Conservation (phyloP, 2,329 filamentous ascomycete genomes). For the Podosphaera aphanis region DNA sequence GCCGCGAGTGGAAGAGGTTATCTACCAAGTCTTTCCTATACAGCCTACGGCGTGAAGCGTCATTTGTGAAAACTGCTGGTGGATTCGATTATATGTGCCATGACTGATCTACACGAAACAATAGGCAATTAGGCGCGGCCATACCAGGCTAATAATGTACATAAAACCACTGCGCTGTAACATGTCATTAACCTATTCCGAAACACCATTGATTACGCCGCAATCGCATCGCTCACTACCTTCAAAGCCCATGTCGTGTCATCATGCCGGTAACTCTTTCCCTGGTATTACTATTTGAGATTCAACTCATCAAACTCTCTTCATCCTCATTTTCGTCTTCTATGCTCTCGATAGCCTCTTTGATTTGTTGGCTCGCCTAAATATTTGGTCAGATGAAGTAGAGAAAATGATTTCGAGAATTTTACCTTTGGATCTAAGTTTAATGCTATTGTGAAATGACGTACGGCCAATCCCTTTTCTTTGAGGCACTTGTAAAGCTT, state of each 20-base stretch:
- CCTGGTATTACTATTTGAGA: too few relatives aligned
- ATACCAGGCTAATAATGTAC: too few relatives aligned
- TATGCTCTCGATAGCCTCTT: constrained; percentile 83
- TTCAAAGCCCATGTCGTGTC: constrained; percentile 2
- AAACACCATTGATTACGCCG: constrained; percentile 1
- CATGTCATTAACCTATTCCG: neutral
- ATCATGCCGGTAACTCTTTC: constrained; percentile 4
- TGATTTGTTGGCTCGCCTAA: constrained; percentile 79
- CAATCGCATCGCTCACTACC: neutral
- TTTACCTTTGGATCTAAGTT: constrained; percentile 89
- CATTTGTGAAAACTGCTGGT: too few relatives aligned
- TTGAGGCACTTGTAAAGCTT: constrained; percentile 54
- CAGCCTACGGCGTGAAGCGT: too few relatives aligned
- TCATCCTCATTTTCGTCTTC: constrained; percentile 35
- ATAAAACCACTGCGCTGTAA: too few relatives aligned
- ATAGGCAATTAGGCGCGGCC: too few relatives aligned
- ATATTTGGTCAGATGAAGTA: constrained; percentile 4
- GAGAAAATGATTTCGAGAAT: constrained; percentile 5
- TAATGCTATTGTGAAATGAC: constrained; percentile 81
- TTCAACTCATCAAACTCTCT: constrained; percentile 11
- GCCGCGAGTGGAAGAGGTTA: too few relatives aligned
- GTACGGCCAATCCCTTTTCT: constrained; percentile 59
- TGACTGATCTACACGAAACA: too few relatives aligned
- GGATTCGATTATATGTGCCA: too few relatives aligned
- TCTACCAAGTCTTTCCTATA: too few relatives aligned